phyloP scores from a whole-genome alignment of 768 basidiomycete genomes.

The Pleurotus tuber-regium region DNA sequence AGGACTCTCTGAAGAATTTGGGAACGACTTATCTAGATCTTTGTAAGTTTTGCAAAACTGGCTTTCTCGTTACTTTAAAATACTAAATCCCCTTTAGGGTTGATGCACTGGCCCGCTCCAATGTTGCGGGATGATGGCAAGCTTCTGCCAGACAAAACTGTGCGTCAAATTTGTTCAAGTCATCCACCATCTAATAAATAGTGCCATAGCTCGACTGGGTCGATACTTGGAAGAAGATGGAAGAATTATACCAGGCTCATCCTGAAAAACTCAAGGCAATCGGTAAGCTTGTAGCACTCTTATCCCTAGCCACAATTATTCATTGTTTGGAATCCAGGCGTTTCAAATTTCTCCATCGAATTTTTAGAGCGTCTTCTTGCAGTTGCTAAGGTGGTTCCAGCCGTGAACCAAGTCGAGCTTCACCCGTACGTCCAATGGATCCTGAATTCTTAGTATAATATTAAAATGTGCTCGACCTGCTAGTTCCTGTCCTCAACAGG shows the following conservation, averaged over 20 bases:
- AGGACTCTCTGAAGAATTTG: slow-evolving; percentile 65
- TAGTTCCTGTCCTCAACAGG: slow-evolving; percentile 63
- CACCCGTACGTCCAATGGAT: slow-evolving; percentile 50
- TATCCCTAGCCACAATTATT: too few species aligned
- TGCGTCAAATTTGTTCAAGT: neutral
- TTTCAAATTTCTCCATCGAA: slow-evolving; percentile 69
- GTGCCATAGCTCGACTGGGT: slow-evolving; percentile 53
- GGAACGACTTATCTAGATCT: slow-evolving; percentile 78
- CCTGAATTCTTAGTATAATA: neutral
- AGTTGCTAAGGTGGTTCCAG: slow-evolving; percentile 59
- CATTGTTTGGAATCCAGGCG: too few species aligned
- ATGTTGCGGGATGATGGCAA: slow-evolving; percentile 6
- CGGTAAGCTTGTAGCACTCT: too few species aligned
- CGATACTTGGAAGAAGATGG: slow-evolving; percentile 81
- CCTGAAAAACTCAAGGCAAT: slow-evolving; percentile 78
- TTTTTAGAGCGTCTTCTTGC: slow-evolving; percentile 62
- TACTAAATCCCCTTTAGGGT: slow-evolving; percentile 35
- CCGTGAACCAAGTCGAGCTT: slow-evolving; percentile 78
- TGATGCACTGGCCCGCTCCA: slow-evolving; percentile 78
- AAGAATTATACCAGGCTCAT: slow-evolving; percentile 58
- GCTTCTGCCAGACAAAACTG: slow-evolving; percentile 4
- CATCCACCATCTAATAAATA: too few species aligned
- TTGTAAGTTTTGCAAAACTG: slow-evolving; percentile 48
- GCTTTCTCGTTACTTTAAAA: too few species aligned
- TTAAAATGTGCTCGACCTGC: neutral